These are phyloP conservation scores for Artemisia annua DNA, from an alignment of 129 eudicot species.

Conservation along the genomic window DNA sequence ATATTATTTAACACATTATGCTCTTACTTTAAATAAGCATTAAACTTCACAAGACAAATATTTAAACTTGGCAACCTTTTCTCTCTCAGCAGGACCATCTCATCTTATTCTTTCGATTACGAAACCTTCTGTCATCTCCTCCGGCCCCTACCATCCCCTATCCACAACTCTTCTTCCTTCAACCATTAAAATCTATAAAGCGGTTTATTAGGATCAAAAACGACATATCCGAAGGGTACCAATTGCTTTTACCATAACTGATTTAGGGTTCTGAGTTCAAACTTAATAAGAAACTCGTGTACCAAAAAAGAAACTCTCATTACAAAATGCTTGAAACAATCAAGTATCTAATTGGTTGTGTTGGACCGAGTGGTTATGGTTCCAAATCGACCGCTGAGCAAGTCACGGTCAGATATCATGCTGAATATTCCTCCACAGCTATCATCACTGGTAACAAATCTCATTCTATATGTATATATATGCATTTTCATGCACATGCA, in stretches of 20 bases:
- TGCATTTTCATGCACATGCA: conserved; percentile 26
- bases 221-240: too few species aligned
- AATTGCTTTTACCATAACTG: too few species aligned
- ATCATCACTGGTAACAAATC: conserved; percentile 31
- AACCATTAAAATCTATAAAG: too few species aligned
- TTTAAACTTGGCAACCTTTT: not conserved
- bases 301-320: not conserved
- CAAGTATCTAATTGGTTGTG: conserved; percentile 67
- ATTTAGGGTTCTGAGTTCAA: too few species aligned
- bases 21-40: too few species aligned
- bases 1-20: too few species aligned
- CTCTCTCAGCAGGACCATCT: conserved; percentile 28
- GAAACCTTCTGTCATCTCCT: conserved; percentile 21
- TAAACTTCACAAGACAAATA: too few species aligned
- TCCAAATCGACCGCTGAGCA: conserved; percentile 91
- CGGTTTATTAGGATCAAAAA: too few species aligned
- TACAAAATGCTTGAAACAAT: conserved; percentile 54
- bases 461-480: not conserved
- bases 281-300: too few species aligned
- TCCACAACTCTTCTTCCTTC: conserved; percentile 7
- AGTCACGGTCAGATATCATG: conserved; percentile 38
- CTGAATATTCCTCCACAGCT: conserved; percentile 23
- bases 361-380: conserved; percentile 79
- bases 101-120: conserved; percentile 22
- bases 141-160: conserved; percentile 25